Conservation (phyloP, 345 rosid species). For the Salix purpurea region DNA sequence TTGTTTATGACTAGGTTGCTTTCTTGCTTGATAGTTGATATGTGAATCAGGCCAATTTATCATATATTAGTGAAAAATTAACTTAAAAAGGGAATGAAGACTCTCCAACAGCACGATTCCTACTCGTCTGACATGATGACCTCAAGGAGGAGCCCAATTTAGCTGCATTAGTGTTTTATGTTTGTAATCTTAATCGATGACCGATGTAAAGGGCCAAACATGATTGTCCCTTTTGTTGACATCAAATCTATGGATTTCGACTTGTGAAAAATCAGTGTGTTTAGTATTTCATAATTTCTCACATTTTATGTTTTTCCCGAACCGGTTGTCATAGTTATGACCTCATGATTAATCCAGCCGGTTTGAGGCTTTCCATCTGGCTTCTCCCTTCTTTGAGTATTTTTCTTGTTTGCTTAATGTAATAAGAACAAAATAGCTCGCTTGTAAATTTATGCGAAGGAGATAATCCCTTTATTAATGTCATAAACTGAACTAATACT, state of each 20-base stretch:
- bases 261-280: too few species aligned
- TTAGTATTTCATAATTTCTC: too few species aligned
- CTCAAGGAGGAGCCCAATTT: not conserved
- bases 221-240: not conserved
- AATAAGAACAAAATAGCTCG: not conserved
- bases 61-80: not conserved
- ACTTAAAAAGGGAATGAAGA: not conserved
- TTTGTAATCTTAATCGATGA: not conserved
- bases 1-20: constrained; percentile 3
- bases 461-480: not conserved
- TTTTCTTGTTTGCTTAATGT: not conserved
- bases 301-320: too few species aligned
- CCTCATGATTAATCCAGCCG: too few species aligned
- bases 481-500: not conserved
- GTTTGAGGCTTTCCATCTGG: too few species aligned
- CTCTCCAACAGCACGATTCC: not conserved
- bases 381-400: too few species aligned
- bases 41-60: not conserved
- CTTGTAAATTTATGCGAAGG: not conserved
- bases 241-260: not conserved
- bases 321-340: too few species aligned
- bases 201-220: not conserved
- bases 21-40: not conserved
- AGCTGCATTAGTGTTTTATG: not conserved
- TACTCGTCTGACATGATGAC: not conserved